Evolutionary conservation across 2,329 filamentous ascomycete genomes (phyloP).

Genomic region (Lasiodiplodia citricola): DNA sequence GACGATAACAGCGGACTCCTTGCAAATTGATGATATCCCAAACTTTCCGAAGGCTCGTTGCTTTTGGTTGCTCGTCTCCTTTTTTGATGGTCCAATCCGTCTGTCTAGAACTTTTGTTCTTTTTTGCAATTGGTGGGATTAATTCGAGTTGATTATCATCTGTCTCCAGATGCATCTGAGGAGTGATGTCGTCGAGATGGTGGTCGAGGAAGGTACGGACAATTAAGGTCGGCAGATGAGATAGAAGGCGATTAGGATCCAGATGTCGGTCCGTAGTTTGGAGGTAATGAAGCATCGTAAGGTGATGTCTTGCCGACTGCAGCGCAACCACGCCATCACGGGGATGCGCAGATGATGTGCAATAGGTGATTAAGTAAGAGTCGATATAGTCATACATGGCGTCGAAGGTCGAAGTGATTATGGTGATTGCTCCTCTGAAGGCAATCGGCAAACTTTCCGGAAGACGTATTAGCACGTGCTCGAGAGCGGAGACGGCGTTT

Average conservation of each 20-base stretch:
- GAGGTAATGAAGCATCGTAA: background rate
- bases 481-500: background rate
- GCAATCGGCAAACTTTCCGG: background rate
- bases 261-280: background rate
- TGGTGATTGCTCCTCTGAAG: background rate
- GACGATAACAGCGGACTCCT: background rate
- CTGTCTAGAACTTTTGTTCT: constrained; percentile 19
- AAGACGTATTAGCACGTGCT: background rate
- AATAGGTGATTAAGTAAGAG: constrained; percentile 1
- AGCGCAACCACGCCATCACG: background rate
- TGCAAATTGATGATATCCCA: background rate
- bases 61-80: constrained; percentile 11
- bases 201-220: background rate
- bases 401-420: background rate
- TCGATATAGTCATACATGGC: constrained; percentile 12
- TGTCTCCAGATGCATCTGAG: background rate
- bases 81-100: background rate
- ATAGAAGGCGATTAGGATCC: background rate
- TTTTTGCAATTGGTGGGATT: background rate
- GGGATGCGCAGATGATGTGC: background rate
- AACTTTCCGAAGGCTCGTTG: constrained; percentile 15
- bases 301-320: background rate
- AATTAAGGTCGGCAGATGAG: constrained; percentile 2
- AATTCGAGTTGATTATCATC: background rate
- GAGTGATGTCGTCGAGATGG: background rate